These are phyloP conservation scores for Ceratocystis harringtonii DNA, from an alignment of 2,329 filamentous ascomycete genomes.

Conservation along the genomic window DNA sequence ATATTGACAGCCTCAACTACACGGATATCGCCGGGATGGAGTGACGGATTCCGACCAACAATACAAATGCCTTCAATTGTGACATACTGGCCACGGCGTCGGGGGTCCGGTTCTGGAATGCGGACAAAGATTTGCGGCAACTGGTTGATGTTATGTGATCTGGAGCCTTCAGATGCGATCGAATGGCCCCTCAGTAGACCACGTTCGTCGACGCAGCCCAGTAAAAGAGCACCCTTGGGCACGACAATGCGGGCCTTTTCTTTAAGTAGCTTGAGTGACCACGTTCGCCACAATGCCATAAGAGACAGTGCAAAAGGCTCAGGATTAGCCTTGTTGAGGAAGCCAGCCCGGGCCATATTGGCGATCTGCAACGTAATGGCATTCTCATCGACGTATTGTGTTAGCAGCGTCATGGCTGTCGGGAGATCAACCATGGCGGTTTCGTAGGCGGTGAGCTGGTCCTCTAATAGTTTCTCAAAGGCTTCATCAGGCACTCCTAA, in stretches of 20 bases:
- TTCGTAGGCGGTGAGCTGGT: slow-evolving; percentile 54
- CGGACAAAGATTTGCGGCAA: slow-evolving; percentile 86
- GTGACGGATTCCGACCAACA: slow-evolving; percentile 79
- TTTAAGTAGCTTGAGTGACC: slow-evolving; percentile 78
- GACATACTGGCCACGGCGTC: slow-evolving; percentile 42
- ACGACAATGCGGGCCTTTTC: slow-evolving; percentile 81
- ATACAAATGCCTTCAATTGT: slow-evolving; percentile 68
- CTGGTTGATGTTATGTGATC: slow-evolving; percentile 31
- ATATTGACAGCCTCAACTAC: slow-evolving; percentile 72
- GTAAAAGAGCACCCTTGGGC: slow-evolving; percentile 68
- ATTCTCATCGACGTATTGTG: slow-evolving; percentile 70
- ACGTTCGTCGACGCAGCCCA: slow-evolving; percentile 83
- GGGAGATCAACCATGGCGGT: slow-evolving; percentile 50
- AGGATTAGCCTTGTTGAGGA: slow-evolving; percentile 42
- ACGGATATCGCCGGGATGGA: slow-evolving; percentile 84
- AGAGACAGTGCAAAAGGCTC: slow-evolving; percentile 77
- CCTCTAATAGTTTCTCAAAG: slow-evolving; percentile 52
- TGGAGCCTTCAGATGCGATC: slow-evolving; percentile 28
- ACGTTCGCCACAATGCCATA: slow-evolving; percentile 71
- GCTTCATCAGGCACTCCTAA: slow-evolving; percentile 54
- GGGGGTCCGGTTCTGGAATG: slow-evolving; percentile 46
- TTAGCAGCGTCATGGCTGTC: slow-evolving; percentile 52
- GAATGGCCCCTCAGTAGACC: slow-evolving; percentile 57
- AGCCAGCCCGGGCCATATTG: slow-evolving; percentile 62
- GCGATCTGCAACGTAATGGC: slow-evolving; percentile 61